Evolutionary conservation across 1,284 basidiomycete species (phyloP).

Genomic region (Ganoderma lucidum): DNA sequence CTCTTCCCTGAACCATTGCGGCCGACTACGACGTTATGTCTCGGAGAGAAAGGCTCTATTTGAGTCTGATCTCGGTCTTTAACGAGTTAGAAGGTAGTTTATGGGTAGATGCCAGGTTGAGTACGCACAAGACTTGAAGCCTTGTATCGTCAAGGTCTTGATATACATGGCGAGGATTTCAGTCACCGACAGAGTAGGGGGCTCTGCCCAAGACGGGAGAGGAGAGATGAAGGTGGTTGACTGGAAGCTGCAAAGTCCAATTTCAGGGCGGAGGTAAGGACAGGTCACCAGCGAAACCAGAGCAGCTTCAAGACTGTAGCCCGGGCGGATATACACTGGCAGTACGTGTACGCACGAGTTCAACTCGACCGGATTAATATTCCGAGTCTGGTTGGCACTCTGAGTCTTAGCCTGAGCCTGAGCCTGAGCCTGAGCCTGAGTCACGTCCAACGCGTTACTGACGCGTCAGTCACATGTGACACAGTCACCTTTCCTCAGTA

Average conservation of each 20-base stretch:
- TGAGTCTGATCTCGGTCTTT: conserved; percentile 83
- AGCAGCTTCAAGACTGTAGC: no score
- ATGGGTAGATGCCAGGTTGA: background rate
- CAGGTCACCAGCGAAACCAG: background rate
- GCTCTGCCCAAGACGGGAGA: background rate
- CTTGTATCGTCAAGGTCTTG: conserved; percentile 93
- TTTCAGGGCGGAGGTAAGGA: background rate
- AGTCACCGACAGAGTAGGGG: background rate
- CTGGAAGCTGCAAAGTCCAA: no score
- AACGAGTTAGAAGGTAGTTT: background rate
- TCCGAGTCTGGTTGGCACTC: no score
- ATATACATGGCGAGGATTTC: conserved; percentile 69
- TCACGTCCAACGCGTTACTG: background rate
- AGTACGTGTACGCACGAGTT: no score
- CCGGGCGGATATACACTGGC: no score
- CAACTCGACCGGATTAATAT: no score
- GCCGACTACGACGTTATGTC: conserved; percentile 94
- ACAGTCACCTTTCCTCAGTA: background rate
- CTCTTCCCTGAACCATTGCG: conserved; percentile 97
- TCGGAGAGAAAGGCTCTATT: conserved; percentile 84
- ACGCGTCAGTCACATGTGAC: conserved; percentile 2
- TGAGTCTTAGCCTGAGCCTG: no score
- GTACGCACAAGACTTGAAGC: conserved; percentile 93
- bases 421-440: background rate
- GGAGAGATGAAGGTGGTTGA: background rate